Base-by-base conservation (phyloP, 2,329 filamentous ascomycete species). In the Fusarium duplospermum region DNA sequence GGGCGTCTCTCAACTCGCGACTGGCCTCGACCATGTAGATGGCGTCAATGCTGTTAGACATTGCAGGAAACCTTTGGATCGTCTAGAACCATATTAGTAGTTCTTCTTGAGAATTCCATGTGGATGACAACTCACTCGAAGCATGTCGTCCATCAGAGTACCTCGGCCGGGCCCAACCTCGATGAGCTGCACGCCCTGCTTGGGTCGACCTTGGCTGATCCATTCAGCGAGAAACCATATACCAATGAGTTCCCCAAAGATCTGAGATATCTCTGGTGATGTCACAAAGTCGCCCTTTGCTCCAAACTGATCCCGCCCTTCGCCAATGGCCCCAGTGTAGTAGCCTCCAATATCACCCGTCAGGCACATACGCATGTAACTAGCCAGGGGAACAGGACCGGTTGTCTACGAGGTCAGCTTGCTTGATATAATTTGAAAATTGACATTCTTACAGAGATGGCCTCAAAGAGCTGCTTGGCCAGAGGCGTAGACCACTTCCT, bases 281-380 rank as follows among this genome's bases (percentile, higher is more conserved):
- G 96, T 99, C 61, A 98, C 93, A 80, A 99, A 99, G 83, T 99
- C 96, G 29, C 96, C 96, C 79, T 94, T 93, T 64, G 90, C 86
- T n/a, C 96, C 96, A 78, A 99, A 99, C 73, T 96, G 95, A 80
- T 98, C 95, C 56, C 92, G 89, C 22, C 89, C 91, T 69, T 90
- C 84, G 10, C 88, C 88, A 50, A 92, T 88, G 27, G 91, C 90
- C 6, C 92, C 90, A 1, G 95, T 98, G 84, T 99, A 99, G 85
- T 99, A 99, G 63, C 96, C 96, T 67, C 94, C 95, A 42, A 94
- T 85, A 70, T 96, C 94, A 13, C 94, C 93, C 1, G 96, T 99
- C 73, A 99, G 90, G 82, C 96, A 98, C 92, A 98, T 97, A 81
- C 96, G 95, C 96, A 99, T 99, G 83, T 95, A 99, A 62, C 94